Base-by-base conservation (phyloP, 257 asterid species). In the Przewalskia tangutica region DNA sequence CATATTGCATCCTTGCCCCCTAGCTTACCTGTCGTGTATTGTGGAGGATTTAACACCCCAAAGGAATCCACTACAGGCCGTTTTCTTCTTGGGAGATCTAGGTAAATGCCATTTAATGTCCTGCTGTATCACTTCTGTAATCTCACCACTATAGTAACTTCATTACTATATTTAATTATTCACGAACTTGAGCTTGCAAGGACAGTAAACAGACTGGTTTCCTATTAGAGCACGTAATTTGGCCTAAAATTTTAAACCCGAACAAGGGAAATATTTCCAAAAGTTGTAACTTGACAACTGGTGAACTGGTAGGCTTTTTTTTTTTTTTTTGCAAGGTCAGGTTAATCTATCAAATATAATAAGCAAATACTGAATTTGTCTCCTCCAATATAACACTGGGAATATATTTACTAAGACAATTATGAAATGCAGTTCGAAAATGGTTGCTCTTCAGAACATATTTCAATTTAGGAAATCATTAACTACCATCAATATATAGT, bases 1-100 rank as follows among this genome's bases (percentile, higher is more conserved):
- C 99, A 96, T 82, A 92, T 96, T 80, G 98, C 99, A 70, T 96
- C 99, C 51, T 92, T 96, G 88, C 99, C 99, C 73, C 99, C 98
- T 14, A 93, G 91, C 90, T 88, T 96, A 87, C 95, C 99, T 59
- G 98, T 93, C 53, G 82, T 96, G 44, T 96, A 94, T 71, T 92
- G 97, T 89, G 99, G 98, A 66, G 98, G 99, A 64, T 96, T 96
- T 75, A 96, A 96, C 86, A 88, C 99, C 42, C 99, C 85, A 82
- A 96, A 96, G 89, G 99, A 96, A 88, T 94, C 99, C 65, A 94
- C 98, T 70, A 92, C 98, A 0, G 99, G 98, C 4, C 98, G 98
- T 67, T 96, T 96, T 89, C 98, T 94, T 89, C 99, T 94, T 82
- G 99, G 99, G 78, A 89, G 99, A 89, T 96, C 98, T 58, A 89